Evolutionary conservation across 495 filamentous ascomycete species (phyloP), one percentile per base, ranked within the genome.

Genomic region (Pyrenopolyporus hunteri): DNA sequence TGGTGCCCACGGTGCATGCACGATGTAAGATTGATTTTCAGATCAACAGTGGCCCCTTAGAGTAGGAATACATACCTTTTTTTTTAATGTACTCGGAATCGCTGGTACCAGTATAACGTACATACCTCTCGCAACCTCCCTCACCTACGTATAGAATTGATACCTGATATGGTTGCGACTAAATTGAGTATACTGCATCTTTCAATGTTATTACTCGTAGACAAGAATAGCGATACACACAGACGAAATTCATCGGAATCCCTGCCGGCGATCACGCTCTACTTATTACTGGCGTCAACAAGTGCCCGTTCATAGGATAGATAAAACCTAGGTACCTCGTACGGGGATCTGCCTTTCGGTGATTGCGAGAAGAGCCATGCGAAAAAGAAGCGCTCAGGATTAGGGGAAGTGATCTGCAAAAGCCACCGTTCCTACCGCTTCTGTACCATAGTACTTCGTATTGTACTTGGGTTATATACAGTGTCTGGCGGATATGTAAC

Each of bases 1-100:
- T 57, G 49, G 64, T 57, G 57, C 32, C 64, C 62, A 67, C 63
- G 63, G 66, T 66, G 64, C 63, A 71, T 71, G 69, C 69, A 69
- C 69, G 66, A 71, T 71, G 69, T 71, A 57, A 71, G 69, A 71
- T 71, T 68, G 66, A 69, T 57, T 64, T 69, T 55, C 57, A 62
- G 66, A 71, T 59, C 35, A 67, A 61, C 59, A 59, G 57, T 57
- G 68, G 67, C 61, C 66, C 50, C 63, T 63, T 57, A 47, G 35
- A 48, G n/a, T 42, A 42, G 33, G 44, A 40, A 31, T 5, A 50
- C 26, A 61, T 52, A 51, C 29, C 48, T 59, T 22, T 42, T 19
- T n/a, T n/a, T n/a, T n/a, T n/a, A n/a, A 54, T 50, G 49, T 59
- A 59, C 48, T 58, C 23, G 61, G 48, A 47, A 55, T 52, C 43